Evolutionary conservation across 768 basidiomycete genomes (phyloP).

Genomic region (Boletus tomentosulus): DNA sequence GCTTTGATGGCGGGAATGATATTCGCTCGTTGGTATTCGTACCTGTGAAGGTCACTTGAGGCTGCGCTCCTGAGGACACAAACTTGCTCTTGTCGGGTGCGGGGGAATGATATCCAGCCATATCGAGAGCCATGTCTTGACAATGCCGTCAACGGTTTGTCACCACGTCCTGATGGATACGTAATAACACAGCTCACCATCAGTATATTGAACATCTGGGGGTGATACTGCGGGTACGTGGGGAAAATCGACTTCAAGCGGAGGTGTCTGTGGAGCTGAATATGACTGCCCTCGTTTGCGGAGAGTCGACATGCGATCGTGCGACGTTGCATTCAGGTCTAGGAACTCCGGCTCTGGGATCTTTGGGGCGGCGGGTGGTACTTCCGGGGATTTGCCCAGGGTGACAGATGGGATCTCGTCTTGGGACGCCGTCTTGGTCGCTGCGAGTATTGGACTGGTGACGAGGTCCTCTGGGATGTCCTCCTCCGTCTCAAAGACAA

Average conservation of each 20-base stretch:
- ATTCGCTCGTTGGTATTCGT: constrained; percentile 7
- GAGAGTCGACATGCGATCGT: constrained; percentile 12
- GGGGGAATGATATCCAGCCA: constrained; percentile 68
- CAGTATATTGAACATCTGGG: constrained; percentile 60
- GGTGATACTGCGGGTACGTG: constrained; percentile 40
- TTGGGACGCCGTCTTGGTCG: constrained; percentile 38
- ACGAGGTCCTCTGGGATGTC: constrained; percentile 92
- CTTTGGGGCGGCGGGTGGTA: constrained; percentile 8
- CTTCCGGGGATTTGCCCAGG: constrained; percentile 15
- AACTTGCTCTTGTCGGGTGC: constrained; percentile 1
- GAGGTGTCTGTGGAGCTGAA: constrained; percentile 30
- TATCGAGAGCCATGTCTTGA: constrained; percentile 75
- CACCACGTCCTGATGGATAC: background rate
- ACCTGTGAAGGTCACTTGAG: constrained; percentile 6
- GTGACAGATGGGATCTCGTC: constrained; percentile 27
- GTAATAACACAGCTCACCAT: constrained; percentile 37
- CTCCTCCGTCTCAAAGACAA: constrained; percentile 94
- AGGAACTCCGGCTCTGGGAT: constrained; percentile 74
- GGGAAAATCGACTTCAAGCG: constrained; percentile 42
- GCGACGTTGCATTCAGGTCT: constrained; percentile 60
- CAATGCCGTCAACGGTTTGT: constrained; percentile 4
- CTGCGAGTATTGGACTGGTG: constrained; percentile 84
- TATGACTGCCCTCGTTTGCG: constrained; percentile 24
- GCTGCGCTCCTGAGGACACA: constrained; percentile 6
- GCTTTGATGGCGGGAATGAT: constrained; percentile 21